phyloP scores from a whole-genome alignment of 305 asterid genomes.

The Solanum chacoense region DNA sequence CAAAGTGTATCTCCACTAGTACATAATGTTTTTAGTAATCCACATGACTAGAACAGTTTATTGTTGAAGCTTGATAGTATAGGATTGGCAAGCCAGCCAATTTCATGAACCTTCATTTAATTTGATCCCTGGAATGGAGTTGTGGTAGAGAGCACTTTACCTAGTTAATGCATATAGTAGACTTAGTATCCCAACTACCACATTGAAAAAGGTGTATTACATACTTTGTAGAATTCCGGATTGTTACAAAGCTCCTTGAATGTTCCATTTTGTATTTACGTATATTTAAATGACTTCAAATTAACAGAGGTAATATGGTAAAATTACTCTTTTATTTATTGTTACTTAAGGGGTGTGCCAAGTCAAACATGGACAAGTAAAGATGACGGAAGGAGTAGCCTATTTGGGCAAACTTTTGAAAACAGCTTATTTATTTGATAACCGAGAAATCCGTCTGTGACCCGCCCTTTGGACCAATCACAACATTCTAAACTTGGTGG shows the following conservation, averaged over 20 bases:
- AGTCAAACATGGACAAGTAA: not conserved
- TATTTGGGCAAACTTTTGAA: not conserved
- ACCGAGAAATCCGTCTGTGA: not conserved
- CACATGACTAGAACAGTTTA: not conserved
- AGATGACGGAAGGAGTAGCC: not conserved
- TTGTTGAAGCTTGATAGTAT: not conserved
- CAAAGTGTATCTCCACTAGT: not conserved
- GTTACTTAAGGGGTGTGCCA: not conserved
- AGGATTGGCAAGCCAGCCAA: not conserved
- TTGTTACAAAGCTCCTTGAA: not conserved
- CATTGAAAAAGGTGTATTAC: not conserved
- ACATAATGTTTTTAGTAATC: not conserved
- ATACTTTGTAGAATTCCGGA: not conserved
- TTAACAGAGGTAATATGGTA: not conserved
- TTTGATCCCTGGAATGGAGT: not conserved
- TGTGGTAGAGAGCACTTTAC: not conserved
- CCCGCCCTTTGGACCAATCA: not conserved
- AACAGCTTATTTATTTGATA: not conserved
- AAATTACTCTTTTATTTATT: not conserved
- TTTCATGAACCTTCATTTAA: not conserved
- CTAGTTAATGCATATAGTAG: not conserved
- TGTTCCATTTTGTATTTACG: not conserved
- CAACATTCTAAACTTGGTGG: not conserved
- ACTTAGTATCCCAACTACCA: not conserved
- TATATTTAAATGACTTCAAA: not conserved